Percentiles rank a stretch among this genome's conserved stretches.
Conservation (phyloP, 768 basidiomycete genomes). For the Phallus indusiatus region DNA sequence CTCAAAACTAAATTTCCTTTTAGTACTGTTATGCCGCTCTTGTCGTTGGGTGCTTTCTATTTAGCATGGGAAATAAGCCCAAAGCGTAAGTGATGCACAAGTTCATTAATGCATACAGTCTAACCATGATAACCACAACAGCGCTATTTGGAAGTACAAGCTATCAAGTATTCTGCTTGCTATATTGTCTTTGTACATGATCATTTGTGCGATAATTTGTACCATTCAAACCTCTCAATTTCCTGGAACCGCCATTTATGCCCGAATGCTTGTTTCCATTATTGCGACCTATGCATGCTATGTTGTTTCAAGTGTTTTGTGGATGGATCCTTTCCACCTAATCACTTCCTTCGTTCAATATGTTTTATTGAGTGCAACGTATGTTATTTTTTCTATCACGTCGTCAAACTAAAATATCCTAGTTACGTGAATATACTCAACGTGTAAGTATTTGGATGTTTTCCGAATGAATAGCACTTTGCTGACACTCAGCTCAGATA, state of each 20-base stretch:
- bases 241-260: constrained; percentile 53
- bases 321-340: constrained; percentile 95
- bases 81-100: constrained; percentile 44
- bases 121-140: constrained; percentile 21
- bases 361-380: constrained; percentile 69
- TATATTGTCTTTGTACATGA: constrained; percentile 72
- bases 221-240: constrained; percentile 61
- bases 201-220: constrained; percentile 75
- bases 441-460: constrained; percentile 41
- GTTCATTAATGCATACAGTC: constrained; percentile 11
- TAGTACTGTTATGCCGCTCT: constrained; percentile 80
- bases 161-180: constrained; percentile 65
- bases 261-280: constrained; percentile 75
- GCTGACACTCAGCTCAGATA: constrained; percentile 31
- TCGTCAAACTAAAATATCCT: neutral
- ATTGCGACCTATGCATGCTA: constrained; percentile 68
- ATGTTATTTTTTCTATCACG: neutral
- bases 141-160: constrained; percentile 81
- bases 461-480: no score
- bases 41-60: constrained; percentile 82
- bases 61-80: constrained; percentile 95
- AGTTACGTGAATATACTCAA: constrained; percentile 63
- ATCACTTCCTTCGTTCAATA: constrained; percentile 87
- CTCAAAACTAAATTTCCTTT: constrained; percentile 5
- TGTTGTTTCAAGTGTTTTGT: constrained; percentile 65